phyloP scores from a whole-genome alignment of 2,329 filamentous ascomycete species.

The Ophiocordyceps robertsii region DNA sequence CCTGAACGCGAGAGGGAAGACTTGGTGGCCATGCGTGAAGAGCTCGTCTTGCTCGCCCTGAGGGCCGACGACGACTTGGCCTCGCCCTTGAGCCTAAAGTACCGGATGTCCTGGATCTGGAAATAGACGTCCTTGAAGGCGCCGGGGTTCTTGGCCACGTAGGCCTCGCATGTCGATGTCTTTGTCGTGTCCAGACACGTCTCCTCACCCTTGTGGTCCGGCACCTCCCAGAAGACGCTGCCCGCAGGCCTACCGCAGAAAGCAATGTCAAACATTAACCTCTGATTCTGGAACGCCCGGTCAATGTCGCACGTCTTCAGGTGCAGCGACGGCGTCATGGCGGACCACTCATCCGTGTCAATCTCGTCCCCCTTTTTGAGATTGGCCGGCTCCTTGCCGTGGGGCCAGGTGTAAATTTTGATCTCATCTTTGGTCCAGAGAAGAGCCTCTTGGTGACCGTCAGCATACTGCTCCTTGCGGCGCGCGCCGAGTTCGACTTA shows the following conservation, averaged over 20 bases:
- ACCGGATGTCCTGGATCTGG: slow-evolving; percentile 1
- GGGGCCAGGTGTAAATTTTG: slow-evolving; percentile 22
- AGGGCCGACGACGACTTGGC: background rate
- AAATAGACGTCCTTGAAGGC: slow-evolving; percentile 1
- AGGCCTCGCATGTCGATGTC: background rate
- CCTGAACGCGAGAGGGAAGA: too few relatives aligned
- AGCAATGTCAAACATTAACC: slow-evolving; percentile 1
- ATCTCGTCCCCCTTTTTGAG: slow-evolving; percentile 4
- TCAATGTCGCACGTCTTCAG: slow-evolving; percentile 1
- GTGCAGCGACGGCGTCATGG: background rate
- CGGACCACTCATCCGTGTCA: slow-evolving; percentile 1
- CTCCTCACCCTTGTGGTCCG: background rate
- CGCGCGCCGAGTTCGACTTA: background rate
- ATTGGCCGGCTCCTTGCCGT: slow-evolving; percentile 13
- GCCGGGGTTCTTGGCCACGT: background rate
- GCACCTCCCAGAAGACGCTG: background rate
- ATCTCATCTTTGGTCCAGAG: slow-evolving; percentile 22
- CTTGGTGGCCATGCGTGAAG: background rate
- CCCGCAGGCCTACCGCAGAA: background rate
- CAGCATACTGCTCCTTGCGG: background rate
- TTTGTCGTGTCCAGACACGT: background rate
- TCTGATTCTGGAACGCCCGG: background rate
- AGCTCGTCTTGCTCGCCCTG: background rate
- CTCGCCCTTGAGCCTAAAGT: background rate
- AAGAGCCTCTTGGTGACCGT: slow-evolving; percentile 14